Evolutionary conservation across 345 rosid genomes (phyloP), one percentile per base, ranked within the genome.

Genomic region (Euphorbia peplus): DNA sequence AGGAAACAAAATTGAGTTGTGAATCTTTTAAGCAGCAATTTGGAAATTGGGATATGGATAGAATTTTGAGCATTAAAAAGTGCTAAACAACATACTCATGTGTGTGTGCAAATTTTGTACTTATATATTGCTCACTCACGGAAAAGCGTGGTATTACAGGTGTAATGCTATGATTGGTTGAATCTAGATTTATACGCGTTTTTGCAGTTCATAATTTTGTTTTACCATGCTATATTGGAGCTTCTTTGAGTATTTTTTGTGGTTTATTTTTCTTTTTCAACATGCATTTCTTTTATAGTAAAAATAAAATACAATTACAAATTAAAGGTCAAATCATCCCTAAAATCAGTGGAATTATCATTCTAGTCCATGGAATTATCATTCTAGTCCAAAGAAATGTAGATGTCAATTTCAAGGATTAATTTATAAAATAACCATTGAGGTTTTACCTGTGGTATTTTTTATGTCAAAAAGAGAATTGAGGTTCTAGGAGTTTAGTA

Each of bases 201-300:
- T n/a, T 39, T 42, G 62, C 62, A 52, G 70, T 35, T 67, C 22
- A 3, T 55, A 16, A 24, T 68, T 67, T 67, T 55, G 53, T 25
- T 56, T 55, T 4, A 10, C 53, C 37, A 39, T 41, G 28, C 8
- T 4, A 44, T 44, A 30, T 67, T 67, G 70, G 70, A 67, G 70
- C 12, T 60, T 59, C 0, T 59, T 29, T 15, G 24, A 59, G 21
- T 47, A 32, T 60, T 70, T 70, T 70, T 51, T 66, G 73, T 50
- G 73, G 60, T 30, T 32, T 6, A 6, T 32, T 32, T 21, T 35
- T 32, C 25, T 52, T 70, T 70, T 29, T 52, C 73, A 44, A 29
- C 24, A 60, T 19, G 47, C 44, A 21, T 68, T 26, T n/a, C n/a
- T n/a, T n/a, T n/a, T n/a, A n/a, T n/a, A n/a, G n/a, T n/a, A n/a